Evolutionary conservation across 164 flowering plant genomes (phyloP).

Genomic region (Vitis rotundifolia): DNA sequence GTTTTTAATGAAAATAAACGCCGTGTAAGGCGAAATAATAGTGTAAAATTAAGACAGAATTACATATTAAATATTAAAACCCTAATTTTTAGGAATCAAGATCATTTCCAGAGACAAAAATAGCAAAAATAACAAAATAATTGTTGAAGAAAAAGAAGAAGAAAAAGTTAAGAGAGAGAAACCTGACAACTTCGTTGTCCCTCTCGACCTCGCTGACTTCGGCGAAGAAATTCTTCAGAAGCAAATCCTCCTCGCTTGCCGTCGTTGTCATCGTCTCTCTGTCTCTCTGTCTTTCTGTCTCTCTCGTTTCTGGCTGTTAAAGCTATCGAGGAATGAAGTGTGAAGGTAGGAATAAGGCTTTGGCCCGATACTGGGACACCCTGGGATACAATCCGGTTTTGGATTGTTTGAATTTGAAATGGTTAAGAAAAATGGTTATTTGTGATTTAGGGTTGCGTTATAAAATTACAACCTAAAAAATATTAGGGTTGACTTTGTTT

Average conservation of each 20-base stretch:
- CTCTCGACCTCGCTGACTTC: slow-evolving; percentile 98
- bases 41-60: no score
- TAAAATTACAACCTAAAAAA: no score
- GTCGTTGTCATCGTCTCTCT: slow-evolving; percentile 25
- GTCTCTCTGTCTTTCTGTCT: not conserved
- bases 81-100: not conserved
- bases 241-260: slow-evolving; percentile 58
- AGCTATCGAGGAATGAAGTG: not conserved
- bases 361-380: no score
- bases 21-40: no score
- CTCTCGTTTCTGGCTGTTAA: not conserved
- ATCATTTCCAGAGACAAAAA: not conserved
- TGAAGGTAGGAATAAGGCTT: no score
- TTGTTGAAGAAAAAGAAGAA: not conserved
- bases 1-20: no score
- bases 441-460: no score
- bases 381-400: no score
- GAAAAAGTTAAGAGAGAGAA: slow-evolving; percentile 3
- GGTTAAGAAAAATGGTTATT: no score
- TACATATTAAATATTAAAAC: no score
- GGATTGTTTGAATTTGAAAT: no score
- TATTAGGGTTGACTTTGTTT: no score
- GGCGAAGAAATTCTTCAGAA: slow-evolving; percentile 84
- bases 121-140: not conserved
- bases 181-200: slow-evolving; percentile 93